Percentiles rank a stretch among this genome's conserved stretches.
These are phyloP conservation scores for Citrus medica DNA, from an alignment of 345 rosid species.

Conservation along the genomic window DNA sequence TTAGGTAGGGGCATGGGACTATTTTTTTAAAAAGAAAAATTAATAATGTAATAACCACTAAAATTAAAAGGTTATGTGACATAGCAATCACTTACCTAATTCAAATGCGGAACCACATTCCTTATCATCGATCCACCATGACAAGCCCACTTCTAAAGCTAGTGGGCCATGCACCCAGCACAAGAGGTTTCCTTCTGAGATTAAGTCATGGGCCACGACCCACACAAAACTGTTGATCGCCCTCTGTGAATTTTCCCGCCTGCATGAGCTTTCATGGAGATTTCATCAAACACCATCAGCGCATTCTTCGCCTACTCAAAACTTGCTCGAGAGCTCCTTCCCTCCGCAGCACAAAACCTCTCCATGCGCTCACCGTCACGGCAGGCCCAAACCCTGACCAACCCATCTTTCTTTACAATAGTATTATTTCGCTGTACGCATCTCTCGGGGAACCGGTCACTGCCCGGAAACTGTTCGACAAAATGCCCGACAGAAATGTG, in stretches of 20 bases:
- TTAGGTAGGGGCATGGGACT: too few species aligned
- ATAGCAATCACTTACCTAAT: too few species aligned
- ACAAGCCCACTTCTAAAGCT: neutral
- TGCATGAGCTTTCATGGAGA: constrained; percentile 46
- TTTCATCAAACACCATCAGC: constrained; percentile 34
- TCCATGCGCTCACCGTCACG: constrained; percentile 68
- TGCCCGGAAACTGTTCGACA: constrained; percentile 66
- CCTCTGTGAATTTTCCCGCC: neutral
- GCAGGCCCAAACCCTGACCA: constrained; percentile 37
- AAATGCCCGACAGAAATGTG: constrained; percentile 53
- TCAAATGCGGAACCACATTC: too few species aligned
- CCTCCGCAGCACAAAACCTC: constrained; percentile 44
- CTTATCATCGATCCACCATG: neutral
- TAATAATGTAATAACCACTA: too few species aligned
- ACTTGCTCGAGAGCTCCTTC: constrained; percentile 42
- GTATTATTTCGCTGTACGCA: constrained; percentile 38
- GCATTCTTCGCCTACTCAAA: constrained; percentile 47
- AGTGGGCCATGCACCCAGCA: neutral
- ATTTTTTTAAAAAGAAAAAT: too few species aligned
- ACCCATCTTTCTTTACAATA: constrained; percentile 55
- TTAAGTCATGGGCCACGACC: neutral
- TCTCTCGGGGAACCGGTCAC: constrained; percentile 24
- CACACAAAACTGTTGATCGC: too few species aligned
- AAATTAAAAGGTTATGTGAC: too few species aligned
- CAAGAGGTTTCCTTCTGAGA: neutral